These are phyloP conservation scores for Solanum appendiculatum DNA, from an alignment of 257 asterid genomes.

Conservation along the genomic window DNA sequence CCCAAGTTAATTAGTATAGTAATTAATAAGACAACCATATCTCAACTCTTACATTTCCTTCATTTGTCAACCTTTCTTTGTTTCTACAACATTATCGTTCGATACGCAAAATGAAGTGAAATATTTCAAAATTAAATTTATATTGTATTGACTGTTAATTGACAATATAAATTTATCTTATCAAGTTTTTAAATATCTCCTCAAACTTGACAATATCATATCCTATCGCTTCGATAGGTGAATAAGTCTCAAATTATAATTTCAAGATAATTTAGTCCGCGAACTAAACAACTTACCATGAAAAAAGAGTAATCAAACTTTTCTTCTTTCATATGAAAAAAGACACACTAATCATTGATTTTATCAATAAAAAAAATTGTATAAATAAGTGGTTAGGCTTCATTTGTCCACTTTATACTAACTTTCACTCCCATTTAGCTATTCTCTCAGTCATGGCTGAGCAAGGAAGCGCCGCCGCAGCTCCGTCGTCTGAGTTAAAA, in stretches of 20 bases:
- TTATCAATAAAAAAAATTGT: neutral
- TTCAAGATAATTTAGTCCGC: neutral
- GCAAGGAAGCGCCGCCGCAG: neutral
- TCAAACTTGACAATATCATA: neutral
- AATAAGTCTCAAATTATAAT: neutral
- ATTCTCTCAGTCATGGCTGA: slow-evolving; percentile 4
- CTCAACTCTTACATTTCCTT: too few relatives aligned
- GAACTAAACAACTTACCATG: accelerated
- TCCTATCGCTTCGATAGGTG: neutral
- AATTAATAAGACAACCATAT: too few relatives aligned
- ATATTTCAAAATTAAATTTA: too few relatives aligned
- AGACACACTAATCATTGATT: neutral
- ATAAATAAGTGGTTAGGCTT: neutral
- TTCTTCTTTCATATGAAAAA: too few relatives aligned
- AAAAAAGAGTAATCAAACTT: too few relatives aligned
- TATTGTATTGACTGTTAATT: too few relatives aligned
- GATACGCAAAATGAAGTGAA: too few relatives aligned
- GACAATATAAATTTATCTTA: too few relatives aligned
- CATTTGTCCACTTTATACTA: neutral
- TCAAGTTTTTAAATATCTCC: too few relatives aligned
- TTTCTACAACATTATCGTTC: too few relatives aligned
- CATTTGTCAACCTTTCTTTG: too few relatives aligned
- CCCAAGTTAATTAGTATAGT: too few relatives aligned
- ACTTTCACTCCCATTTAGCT: neutral
- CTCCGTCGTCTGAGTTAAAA: slow-evolving; percentile 5